Conservation (phyloP, 768 basidiomycete species). For the Collybia sordida region DNA sequence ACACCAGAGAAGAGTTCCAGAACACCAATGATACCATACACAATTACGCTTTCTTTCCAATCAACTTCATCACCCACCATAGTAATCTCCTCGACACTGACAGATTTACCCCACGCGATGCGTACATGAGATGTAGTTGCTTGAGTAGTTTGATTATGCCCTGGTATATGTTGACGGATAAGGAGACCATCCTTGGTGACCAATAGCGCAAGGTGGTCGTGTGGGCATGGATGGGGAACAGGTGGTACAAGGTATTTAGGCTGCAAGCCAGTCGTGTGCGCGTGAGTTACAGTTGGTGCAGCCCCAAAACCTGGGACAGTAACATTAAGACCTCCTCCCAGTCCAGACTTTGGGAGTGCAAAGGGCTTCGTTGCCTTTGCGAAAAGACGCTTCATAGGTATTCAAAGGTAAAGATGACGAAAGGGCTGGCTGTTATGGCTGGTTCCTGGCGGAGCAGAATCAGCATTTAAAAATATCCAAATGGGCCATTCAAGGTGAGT, state of each 20-base stretch:
- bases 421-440: neutral
- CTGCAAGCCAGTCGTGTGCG: constrained; percentile 41
- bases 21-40: constrained; percentile 78
- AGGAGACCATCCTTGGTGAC: constrained; percentile 63
- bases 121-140: constrained; percentile 41
- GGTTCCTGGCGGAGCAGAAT: neutral
- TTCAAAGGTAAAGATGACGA: too few species aligned
- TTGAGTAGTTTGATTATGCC: constrained; percentile 15
- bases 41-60: constrained; percentile 57
- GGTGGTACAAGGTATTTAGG: constrained; percentile 67
- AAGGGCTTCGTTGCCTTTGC: constrained; percentile 33
- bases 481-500: too few species aligned
- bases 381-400: constrained; percentile 18
- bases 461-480: neutral
- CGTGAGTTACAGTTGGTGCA: neutral
- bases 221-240: constrained; percentile 72
- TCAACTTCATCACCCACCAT: constrained; percentile 24
- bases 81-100: constrained; percentile 51
- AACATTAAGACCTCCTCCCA: constrained; percentile 6
- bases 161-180: constrained; percentile 54
- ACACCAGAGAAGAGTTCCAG: constrained; percentile 72
- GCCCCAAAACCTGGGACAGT: constrained; percentile 10
- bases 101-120: constrained; percentile 55
- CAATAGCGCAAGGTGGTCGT: constrained; percentile 66
- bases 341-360: constrained; percentile 17